Conservation (phyloP, 2,329 filamentous ascomycete genomes). For the Aspergillus uvarum region DNA sequence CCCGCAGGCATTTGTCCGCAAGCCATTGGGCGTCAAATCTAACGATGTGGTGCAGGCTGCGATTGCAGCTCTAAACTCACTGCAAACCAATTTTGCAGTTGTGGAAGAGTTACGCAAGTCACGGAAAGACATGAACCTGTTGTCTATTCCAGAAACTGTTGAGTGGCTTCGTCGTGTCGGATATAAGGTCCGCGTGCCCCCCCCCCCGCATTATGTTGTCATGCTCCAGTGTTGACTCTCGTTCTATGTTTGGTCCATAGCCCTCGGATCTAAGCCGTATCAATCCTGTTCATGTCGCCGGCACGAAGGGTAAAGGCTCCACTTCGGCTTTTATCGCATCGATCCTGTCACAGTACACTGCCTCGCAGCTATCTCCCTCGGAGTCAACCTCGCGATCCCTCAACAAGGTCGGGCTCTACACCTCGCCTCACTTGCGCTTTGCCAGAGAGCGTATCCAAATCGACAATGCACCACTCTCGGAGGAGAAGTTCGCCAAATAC, state of each 20-base stretch:
- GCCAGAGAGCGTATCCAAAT: constrained; percentile 84
- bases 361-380: constrained; percentile 33
- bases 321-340: constrained; percentile 80
- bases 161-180: constrained; percentile 74
- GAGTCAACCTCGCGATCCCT: constrained; percentile 33
- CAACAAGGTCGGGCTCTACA: constrained; percentile 73
- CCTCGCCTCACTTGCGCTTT: constrained; percentile 79
- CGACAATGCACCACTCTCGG: constrained; percentile 67
- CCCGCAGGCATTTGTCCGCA: neutral
- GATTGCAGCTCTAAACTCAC: constrained; percentile 68
- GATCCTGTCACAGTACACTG: constrained; percentile 66
- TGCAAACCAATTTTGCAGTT: constrained; percentile 76
- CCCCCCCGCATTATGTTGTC: constrained; percentile 2
- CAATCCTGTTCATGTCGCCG: constrained; percentile 77
- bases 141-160: constrained; percentile 77
- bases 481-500: constrained; percentile 68
- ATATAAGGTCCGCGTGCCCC: constrained; percentile 61
- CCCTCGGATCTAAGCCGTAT: constrained; percentile 61
- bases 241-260: constrained; percentile 36
- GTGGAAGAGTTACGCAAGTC: constrained; percentile 72
- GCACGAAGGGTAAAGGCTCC: constrained; percentile 92
- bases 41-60: constrained; percentile 56
- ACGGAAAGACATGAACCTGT: constrained; percentile 69
- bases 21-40: constrained; percentile 11
- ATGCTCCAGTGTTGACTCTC: constrained; percentile 7